Evolutionary conservation across 2,329 filamentous ascomycete species (phyloP), one percentile per base, ranked within the genome.

Genomic region (Nothophaeocryptopus gaeumannii): DNA sequence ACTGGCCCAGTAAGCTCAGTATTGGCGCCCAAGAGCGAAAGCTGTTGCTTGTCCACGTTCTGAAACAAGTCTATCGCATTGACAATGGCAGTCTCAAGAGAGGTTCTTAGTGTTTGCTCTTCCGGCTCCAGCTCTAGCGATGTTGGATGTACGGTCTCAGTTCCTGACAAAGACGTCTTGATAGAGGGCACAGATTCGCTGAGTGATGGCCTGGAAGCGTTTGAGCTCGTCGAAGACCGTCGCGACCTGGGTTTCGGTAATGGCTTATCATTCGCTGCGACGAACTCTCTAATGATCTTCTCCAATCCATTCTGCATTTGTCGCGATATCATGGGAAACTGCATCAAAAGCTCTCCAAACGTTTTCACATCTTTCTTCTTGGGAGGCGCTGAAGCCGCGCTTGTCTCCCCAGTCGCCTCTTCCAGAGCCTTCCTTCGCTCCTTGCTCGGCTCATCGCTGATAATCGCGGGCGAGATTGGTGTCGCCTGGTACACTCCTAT

Each of bases 271-370:
- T 96, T 85, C 47, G 92, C 87, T 38, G 82, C 82, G 5, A 83
- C 85, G 67, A 99, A 97, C 61, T 97, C 91, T 53, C 86, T 84
- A 65, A 97, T 96, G 20, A 97, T 74, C 63, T 85, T 85, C 64
- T 99, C 92, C 31, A 99, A 72, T 0, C 93, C 93, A 2, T 86
- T 82, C 61, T 96, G 90, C 90, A 99, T 96, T 70, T 99, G 93
- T 52, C 89, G 82, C 16, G 91, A 90, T 61, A 99, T 97, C 81
- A 95, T 88, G 1, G 93, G 93, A 59, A 97, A 99, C 61, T 90
- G 84, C 59, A 88, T 88, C 36, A 99, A 78, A 11, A 99, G 78
- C 58, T 97, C 93, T 53, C 86, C 85, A 66, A 99, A 99, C 31
- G 82, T 89, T 70, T 85, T 89, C 67, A 99, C 86, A 52, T 95